Base-by-base conservation (phyloP, 345 rosid species). In the Pistacia atlantica region DNA sequence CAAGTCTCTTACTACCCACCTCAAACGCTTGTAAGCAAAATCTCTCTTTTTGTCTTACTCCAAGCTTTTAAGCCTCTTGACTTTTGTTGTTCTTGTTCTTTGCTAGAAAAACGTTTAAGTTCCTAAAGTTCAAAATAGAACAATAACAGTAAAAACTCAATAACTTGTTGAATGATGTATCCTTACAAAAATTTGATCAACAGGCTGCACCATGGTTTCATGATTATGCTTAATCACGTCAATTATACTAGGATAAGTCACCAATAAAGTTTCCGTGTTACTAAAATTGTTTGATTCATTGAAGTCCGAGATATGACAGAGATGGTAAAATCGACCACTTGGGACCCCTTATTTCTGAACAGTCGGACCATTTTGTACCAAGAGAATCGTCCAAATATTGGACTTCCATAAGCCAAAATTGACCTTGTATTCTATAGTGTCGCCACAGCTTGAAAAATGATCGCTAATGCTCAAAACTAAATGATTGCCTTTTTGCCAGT, bases 31-130 rank as follows among this genome's bases (percentile, higher is more conserved):
- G 22, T 0, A 65, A 48, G 3, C 68, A 13, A 75, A 73, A 69
- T 76, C 79, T 73, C 74, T 55, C 18, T 25, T 46, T 82, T 77
- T 79, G 84, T 84, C 83, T 82, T 63, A 51, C 60, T 60, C 16
- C 57, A n/a, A 1, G 67, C 42, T 14, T n/a, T 18, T 10, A 67
- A 49, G 71, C 16, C 20, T 67, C 55, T 3, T 5, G 11, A 28
- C 52, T 25, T 22, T 46, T 66, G 4, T 18, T 22, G 4, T 18
- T 22, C 67, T 16, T 25, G 42, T 52, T 10, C 20, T 71, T 20
- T 20, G 20, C 49, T 12, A 11, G 52, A 37, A 71, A 55, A 56
- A n/a, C 4, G 28, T 20, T 11, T 1, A 11, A 49, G 55, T 3
- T 11, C 62, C 25, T 69, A 31, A 11, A 69, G 7, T 5, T 42